These are phyloP conservation scores for Globisporangium yorkense DNA, from an alignment of 352 stramenopile genomes.

Conservation along the genomic window DNA sequence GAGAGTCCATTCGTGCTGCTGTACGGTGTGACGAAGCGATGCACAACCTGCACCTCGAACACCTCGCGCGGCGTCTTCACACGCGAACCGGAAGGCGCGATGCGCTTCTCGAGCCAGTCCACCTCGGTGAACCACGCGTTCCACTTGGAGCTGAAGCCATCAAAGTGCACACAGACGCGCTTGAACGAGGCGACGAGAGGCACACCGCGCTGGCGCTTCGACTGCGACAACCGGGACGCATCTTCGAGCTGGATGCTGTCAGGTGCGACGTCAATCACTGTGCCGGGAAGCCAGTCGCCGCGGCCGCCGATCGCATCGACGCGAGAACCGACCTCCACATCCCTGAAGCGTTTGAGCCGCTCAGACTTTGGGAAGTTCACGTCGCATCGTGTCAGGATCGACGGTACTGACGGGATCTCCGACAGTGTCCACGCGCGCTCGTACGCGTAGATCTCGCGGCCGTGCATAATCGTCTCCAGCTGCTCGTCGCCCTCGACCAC, in stretches of 20 bases:
- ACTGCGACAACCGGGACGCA: neutral
- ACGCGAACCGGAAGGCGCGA: conserved; percentile 35
- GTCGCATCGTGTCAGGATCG: conserved; percentile 13
- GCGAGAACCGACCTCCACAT: conserved; percentile 48
- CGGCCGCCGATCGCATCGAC: conserved; percentile 48
- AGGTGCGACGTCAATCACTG: conserved; percentile 37
- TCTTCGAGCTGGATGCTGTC: neutral
- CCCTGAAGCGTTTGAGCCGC: conserved; percentile 23
- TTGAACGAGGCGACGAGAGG: conserved; percentile 5
- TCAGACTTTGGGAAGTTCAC: conserved; percentile 7
- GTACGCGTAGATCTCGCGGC: conserved; percentile 45
- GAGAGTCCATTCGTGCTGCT: neutral
- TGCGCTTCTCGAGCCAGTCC: conserved; percentile 52
- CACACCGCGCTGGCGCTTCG: neutral
- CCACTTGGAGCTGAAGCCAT: conserved; percentile 64
- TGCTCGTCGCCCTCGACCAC: conserved; percentile 58
- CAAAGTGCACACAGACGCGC: conserved; percentile 62
- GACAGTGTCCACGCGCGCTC: conserved; percentile 62
- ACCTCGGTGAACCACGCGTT: conserved; percentile 58
- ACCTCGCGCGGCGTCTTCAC: conserved; percentile 46
- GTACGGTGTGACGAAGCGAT: conserved; percentile 31
- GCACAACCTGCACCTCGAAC: conserved; percentile 75
- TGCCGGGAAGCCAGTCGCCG: conserved; percentile 58
- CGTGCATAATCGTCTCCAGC: conserved; percentile 39
- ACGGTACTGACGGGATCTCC: conserved; percentile 45